These are phyloP conservation scores for Hylodesmum podocarpum DNA, from an alignment of 306 rosid genomes.

Conservation along the genomic window DNA sequence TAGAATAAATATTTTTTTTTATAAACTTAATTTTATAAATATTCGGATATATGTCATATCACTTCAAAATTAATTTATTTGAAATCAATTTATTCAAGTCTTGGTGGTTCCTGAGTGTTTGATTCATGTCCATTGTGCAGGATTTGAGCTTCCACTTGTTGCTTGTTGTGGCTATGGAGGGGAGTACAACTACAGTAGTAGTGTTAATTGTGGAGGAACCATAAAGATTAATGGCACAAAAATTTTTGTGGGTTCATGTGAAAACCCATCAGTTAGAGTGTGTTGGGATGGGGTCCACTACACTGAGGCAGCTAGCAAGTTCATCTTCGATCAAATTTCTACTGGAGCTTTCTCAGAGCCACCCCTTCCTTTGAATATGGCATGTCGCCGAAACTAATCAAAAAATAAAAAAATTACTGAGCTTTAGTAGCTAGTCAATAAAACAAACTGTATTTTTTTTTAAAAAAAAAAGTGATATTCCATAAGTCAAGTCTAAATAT, in stretches of 20 bases:
- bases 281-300: conserved; percentile 59
- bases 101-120: background rate
- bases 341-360: conserved; percentile 50
- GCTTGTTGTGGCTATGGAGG: conserved; percentile 69
- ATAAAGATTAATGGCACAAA: conserved; percentile 18
- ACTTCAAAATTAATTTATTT: too few species aligned
- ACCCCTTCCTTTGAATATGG: conserved; percentile 34
- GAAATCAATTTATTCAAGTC: too few species aligned
- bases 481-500: background rate
- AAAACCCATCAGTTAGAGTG: conserved; percentile 28
- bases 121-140: conserved; percentile 22
- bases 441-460: background rate
- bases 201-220: conserved; percentile 37
- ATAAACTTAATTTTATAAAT: too few species aligned
- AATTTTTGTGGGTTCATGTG: conserved; percentile 48
- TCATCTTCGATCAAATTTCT: conserved; percentile 38
- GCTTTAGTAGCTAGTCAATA: background rate
- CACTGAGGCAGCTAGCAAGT: conserved; percentile 53
- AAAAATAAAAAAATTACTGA: background rate
- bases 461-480: background rate
- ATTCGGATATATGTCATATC: too few species aligned
- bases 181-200: conserved; percentile 32
- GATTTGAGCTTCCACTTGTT: conserved; percentile 50
- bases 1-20: too few species aligned
- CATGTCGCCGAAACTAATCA: conserved; percentile 36